Evolutionary conservation across 1,139 yeast species (phyloP).

Genomic region (Scheffersomyces illinoinensis): DNA sequence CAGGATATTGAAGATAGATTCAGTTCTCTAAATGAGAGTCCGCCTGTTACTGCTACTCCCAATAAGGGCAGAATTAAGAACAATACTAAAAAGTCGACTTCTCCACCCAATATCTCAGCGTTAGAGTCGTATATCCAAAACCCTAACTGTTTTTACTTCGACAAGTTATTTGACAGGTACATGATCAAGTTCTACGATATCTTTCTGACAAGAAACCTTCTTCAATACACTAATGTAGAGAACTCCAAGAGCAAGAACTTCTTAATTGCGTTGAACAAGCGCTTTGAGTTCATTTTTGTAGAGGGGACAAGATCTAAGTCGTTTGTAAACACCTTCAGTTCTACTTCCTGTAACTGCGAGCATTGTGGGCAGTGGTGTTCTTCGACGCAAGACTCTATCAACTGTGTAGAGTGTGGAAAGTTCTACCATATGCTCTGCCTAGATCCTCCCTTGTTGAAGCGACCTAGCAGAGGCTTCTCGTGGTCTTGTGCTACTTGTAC

Average conservation of each 20-base stretch:
- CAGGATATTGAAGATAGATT: conserved; percentile 57
- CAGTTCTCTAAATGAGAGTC: neutral
- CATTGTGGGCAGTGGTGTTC: conserved; percentile 82
- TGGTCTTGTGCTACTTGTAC: conserved; percentile 92
- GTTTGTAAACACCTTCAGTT: conserved; percentile 61
- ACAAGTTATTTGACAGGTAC: conserved; percentile 82
- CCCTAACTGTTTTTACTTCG: conserved; percentile 82
- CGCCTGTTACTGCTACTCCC: neutral
- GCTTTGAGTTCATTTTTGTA: conserved; percentile 73
- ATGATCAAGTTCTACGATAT: conserved; percentile 84
- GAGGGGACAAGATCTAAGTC: conserved; percentile 73
- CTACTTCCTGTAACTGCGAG: conserved; percentile 57
- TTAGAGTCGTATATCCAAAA: conserved; percentile 52
- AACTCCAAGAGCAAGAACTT: conserved; percentile 59
- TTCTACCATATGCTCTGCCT: conserved; percentile 81
- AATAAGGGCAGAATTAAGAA: neutral
- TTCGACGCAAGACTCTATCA: conserved; percentile 69
- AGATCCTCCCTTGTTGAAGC: conserved; percentile 77
- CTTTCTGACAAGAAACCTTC: conserved; percentile 32
- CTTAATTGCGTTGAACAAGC: conserved; percentile 60
- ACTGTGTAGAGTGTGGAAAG: conserved; percentile 74
- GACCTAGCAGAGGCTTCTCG: conserved; percentile 86
- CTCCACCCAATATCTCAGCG: conserved; percentile 14
- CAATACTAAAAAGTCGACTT: conserved; percentile 16
- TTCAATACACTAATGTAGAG: conserved; percentile 57